phyloP scores from a whole-genome alignment of 225 moss, liverwort and hornwort species.

The Lunularia cruciata region DNA sequence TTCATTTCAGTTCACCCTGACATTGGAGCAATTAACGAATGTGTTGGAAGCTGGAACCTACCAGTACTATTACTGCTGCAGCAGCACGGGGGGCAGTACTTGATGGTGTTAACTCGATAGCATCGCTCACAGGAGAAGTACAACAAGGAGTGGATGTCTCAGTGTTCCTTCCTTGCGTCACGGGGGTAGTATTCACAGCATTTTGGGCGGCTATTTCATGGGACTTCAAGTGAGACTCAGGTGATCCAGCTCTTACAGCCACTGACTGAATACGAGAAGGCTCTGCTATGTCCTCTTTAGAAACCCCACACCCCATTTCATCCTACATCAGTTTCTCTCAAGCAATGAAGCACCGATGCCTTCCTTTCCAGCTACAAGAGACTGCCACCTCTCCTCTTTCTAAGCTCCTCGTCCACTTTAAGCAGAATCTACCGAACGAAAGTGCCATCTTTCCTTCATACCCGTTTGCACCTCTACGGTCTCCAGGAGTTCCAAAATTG shows the following conservation, averaged over 20 bases:
- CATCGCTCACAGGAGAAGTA: constrained; percentile 14
- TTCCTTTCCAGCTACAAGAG: not conserved
- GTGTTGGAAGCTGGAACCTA: too few relatives aligned
- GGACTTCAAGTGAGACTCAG: constrained; percentile 33
- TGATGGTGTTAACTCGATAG: not conserved
- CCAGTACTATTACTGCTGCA: not conserved
- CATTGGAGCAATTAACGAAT: too few relatives aligned
- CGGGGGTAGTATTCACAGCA: constrained; percentile 16
- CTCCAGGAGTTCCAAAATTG: not conserved
- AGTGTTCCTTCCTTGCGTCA: not conserved
- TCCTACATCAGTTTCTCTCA: not conserved
- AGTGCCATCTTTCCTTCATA: not conserved
- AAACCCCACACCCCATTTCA: constrained; percentile 52
- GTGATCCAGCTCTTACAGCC: constrained; percentile 30
- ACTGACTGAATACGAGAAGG: constrained; percentile 38
- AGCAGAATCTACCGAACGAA: not conserved
- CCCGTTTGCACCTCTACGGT: not conserved
- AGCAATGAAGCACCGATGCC: not conserved
- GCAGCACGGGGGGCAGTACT: not conserved
- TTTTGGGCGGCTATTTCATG: constrained; percentile 29
- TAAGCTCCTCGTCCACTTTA: not conserved
- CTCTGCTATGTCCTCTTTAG: constrained; percentile 37
- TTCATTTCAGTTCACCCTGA: too few relatives aligned
- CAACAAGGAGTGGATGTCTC: not conserved
- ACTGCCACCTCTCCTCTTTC: not conserved